Percentiles rank a stretch among this genome's conserved stretches.
phyloP scores from a whole-genome alignment of 139 green algal genomes.

The Coelastrella sp. region DNA sequence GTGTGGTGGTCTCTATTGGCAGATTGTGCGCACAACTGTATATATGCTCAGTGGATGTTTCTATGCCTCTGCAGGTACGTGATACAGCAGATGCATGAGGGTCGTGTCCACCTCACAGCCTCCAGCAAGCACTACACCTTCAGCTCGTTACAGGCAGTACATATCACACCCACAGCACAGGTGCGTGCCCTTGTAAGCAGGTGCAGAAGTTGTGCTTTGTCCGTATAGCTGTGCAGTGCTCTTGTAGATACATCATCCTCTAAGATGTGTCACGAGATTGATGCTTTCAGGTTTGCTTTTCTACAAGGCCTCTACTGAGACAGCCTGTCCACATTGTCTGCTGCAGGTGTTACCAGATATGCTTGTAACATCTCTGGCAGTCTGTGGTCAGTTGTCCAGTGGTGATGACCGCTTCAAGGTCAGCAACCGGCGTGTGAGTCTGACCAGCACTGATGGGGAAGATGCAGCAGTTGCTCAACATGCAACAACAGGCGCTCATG shows the following conservation, averaged over 20 bases:
- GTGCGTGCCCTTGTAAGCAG: background rate
- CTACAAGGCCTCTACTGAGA: background rate
- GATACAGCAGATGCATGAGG: constrained; percentile 3
- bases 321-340: background rate
- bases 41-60: too few species aligned
- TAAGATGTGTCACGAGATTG: too few species aligned
- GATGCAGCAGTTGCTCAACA: background rate
- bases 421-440: background rate
- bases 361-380: background rate
- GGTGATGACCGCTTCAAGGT: constrained; percentile 8
- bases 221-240: too few species aligned
- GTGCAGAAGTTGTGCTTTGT: background rate
- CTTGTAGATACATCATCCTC: too few species aligned
- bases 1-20: background rate
- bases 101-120: constrained; percentile 7
- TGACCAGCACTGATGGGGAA: constrained; percentile 11
- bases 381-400: constrained; percentile 16
- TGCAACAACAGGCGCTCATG: background rate
- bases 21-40: too few species aligned
- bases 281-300: too few species aligned
- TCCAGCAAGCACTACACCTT: constrained; percentile 19
- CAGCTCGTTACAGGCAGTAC: constrained; percentile 15
- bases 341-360: constrained; percentile 10
- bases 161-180: constrained; percentile 10
- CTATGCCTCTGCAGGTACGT: constrained; percentile 13